These are phyloP conservation scores for Gossypium rotundifolium DNA, from an alignment of 345 rosid genomes.

Conservation along the genomic window DNA sequence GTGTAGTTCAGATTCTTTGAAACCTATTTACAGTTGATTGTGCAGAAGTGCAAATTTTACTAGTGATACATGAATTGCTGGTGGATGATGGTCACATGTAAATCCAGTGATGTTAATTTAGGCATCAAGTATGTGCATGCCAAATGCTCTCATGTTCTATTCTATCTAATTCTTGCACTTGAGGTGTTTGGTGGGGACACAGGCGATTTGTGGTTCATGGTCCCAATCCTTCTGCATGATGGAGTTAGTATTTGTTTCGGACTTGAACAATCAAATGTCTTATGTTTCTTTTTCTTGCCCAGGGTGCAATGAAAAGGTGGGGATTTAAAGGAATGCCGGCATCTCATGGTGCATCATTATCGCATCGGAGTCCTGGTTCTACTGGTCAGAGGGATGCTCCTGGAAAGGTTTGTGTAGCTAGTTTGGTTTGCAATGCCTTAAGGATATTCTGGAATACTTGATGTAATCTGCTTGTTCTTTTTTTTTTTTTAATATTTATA, in stretches of 20 bases:
- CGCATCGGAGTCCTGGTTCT: constrained; percentile 79
- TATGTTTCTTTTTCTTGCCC: constrained; percentile 14
- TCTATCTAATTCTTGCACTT: background rate
- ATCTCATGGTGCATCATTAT: constrained; percentile 76
- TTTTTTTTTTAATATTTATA: background rate
- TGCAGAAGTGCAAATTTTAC: background rate
- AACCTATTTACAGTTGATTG: background rate
- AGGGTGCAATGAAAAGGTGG: constrained; percentile 87
- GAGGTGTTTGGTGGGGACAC: background rate
- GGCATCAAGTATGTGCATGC: background rate
- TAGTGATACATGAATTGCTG: background rate
- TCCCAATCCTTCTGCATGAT: background rate
- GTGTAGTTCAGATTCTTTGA: background rate
- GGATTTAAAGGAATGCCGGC: constrained; percentile 56
- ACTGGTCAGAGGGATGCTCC: constrained; percentile 96
- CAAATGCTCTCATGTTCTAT: background rate
- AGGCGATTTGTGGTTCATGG: too few relatives aligned
- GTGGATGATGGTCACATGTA: background rate
- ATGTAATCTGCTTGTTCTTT: background rate
- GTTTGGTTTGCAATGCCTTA: background rate
- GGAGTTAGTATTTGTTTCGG: background rate
- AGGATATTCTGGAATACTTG: background rate
- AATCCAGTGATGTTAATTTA: background rate
- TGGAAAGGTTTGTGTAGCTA: constrained; percentile 60
- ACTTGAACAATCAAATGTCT: background rate